Evolutionary conservation across 75 land plant species (phyloP), one percentile per base, ranked within the genome.

Genomic region (Sequoiadendron giganteum): DNA sequence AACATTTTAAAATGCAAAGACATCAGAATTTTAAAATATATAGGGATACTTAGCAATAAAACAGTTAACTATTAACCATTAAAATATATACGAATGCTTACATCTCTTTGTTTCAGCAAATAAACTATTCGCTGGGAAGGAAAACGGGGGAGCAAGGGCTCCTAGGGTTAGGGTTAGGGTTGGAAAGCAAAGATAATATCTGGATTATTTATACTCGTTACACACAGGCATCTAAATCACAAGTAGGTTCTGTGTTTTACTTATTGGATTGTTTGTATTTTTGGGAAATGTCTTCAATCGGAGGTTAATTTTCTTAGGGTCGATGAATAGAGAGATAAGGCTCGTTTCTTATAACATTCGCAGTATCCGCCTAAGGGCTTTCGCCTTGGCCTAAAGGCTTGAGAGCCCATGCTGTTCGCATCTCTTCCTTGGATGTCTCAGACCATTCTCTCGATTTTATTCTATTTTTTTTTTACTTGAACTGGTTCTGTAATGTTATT

Each of bases 291-390:
- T 58, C 0, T 18, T 58, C 2, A 4, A 5, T 25, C 0, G 65
- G 19, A 58, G 65, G 5, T 58, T 18, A 0, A 21, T 5, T 18
- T 15, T 18, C 19, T 10, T 5, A 3, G 77, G 86, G 70, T 88
- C 87, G 6, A 14, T 88, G 87, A 88, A 55, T 83, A 88, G 21
- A 49, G 19, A 34, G 18, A 36, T 0, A 90, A 90, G 90, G 90
- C 89, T 54, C 70, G 89, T 90, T 90, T 90, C 90, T 88, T 89
- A 88, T 56, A 84, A 84, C 89, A 90, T 90, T 84, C 89, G 90
- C 90, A 87, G 86, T 87, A 81, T 86, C 90, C 89, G 89, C 86
- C 86, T 56, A n/a, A 87, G 88, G 49, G 90, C 83, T 90, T 90
- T 87, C 86, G 90, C 86, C 90, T 84, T 89, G 28, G 87, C 83